Conservation (phyloP, 257 asterid species). For the Euphrasia confusa region DNA sequence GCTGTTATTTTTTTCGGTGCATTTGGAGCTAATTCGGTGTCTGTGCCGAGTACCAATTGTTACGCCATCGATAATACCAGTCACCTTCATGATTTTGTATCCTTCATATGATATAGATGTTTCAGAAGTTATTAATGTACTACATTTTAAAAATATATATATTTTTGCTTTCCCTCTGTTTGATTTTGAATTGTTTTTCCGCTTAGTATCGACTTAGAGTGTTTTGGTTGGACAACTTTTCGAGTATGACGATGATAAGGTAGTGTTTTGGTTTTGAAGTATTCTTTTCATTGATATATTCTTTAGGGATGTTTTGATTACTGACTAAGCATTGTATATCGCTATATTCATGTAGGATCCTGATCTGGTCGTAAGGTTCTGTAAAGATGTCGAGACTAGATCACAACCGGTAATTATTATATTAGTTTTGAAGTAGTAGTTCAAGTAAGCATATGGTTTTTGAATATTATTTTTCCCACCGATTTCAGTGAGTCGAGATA, state of each 20-base stretch:
- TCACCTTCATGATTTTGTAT: slow-evolving; percentile 81
- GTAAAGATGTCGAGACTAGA: slow-evolving; percentile 90
- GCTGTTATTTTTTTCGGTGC: slow-evolving; percentile 48
- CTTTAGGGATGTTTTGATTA: slow-evolving; percentile 10
- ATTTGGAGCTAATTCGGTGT: slow-evolving; percentile 59
- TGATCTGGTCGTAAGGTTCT: slow-evolving; percentile 77
- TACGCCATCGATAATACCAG: slow-evolving; percentile 76
- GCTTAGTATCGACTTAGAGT: slow-evolving; percentile 49
- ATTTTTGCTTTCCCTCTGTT: slow-evolving; percentile 14
- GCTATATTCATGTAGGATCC: slow-evolving; percentile 47
- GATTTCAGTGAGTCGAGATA: background rate
- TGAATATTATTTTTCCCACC: background rate
- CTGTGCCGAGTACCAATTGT: slow-evolving; percentile 69
- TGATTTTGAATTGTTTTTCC: slow-evolving; percentile 35
- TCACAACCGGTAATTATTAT: slow-evolving; percentile 49
- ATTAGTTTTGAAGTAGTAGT: background rate
- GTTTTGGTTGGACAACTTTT: slow-evolving; percentile 69
- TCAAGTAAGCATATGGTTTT: background rate
- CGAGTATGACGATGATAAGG: slow-evolving; percentile 77
- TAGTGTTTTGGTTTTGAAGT: slow-evolving; percentile 27
- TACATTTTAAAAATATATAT: too few species aligned
- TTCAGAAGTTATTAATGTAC: background rate
- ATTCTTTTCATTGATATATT: slow-evolving; percentile 5
- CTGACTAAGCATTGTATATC: slow-evolving; percentile 16
- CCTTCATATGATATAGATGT: slow-evolving; percentile 34